Conservation (phyloP, 23 red algal species). For the Gracilariopsis chorda region DNA sequence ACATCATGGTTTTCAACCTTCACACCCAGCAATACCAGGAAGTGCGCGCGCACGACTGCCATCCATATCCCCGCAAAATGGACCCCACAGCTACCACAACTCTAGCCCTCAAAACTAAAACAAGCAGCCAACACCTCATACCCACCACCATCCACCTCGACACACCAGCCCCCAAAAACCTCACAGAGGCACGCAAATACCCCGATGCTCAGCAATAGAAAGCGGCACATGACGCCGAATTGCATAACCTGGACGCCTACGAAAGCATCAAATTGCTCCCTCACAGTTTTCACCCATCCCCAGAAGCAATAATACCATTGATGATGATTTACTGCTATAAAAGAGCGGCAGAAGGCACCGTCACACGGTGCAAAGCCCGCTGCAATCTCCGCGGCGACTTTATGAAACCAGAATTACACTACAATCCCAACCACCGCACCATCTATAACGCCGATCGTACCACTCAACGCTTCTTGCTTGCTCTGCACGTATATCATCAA, state of each 20-base stretch:
- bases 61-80: not conserved
- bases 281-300: not conserved
- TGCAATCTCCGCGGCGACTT: slow-evolving; percentile 12
- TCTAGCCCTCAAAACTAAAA: not conserved
- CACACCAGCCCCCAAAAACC: not conserved
- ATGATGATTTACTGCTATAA: not conserved
- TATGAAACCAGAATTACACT: slow-evolving; percentile 38
- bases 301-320: not conserved
- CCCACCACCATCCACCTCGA: not conserved
- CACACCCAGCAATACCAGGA: too few relatives aligned
- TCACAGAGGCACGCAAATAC: not conserved
- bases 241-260: not conserved
- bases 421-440: not conserved
- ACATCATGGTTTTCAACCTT: too few relatives aligned
- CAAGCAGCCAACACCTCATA: not conserved
- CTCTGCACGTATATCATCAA: not conserved
- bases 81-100: not conserved
- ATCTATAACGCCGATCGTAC: not conserved
- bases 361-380: not conserved
- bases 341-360: not conserved
- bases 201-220: not conserved
- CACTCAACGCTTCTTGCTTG: not conserved
- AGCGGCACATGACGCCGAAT: not conserved
- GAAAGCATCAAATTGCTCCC: not conserved
- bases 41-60: too few relatives aligned